A percentile compares a stretch with the other conserved stretches of the same genome.
phyloP scores from a whole-genome alignment of 2,329 filamentous ascomycete genomes.

The Epichloe gansuensis region DNA sequence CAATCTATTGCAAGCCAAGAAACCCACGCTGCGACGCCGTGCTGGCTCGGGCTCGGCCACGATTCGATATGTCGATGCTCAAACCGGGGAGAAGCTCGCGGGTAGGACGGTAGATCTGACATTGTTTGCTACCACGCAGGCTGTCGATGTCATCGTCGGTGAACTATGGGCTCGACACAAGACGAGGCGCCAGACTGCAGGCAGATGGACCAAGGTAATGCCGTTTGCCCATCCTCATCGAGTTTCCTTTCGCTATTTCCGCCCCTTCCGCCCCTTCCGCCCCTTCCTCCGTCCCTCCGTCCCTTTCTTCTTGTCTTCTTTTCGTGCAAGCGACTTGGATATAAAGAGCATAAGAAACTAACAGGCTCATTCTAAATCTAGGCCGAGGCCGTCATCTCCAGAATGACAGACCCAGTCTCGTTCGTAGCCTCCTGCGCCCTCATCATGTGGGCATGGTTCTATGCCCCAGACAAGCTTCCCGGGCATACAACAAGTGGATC shows the following conservation, averaged over 20 bases:
- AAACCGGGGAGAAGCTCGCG: slow-evolving; percentile 27
- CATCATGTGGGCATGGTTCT: slow-evolving; percentile 89
- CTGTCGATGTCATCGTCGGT: slow-evolving; percentile 58
- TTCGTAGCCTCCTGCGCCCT: slow-evolving; percentile 62
- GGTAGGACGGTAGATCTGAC: slow-evolving; percentile 74
- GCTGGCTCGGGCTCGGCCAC: slow-evolving; percentile 14
- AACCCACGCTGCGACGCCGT: slow-evolving; percentile 14
- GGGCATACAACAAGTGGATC: slow-evolving; percentile 73
- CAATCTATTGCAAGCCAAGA: slow-evolving; percentile 44
- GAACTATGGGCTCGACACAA: slow-evolving; percentile 48
- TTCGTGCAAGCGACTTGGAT: neutral
- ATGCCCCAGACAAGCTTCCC: slow-evolving; percentile 55
- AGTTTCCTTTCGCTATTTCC: neutral
- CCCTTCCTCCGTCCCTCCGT: neutral
- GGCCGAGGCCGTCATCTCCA: slow-evolving; percentile 23
- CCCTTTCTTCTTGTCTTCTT: neutral
- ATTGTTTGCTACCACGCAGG: slow-evolving; percentile 62
- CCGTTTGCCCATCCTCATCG: neutral
- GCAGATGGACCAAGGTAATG: slow-evolving; percentile 35
- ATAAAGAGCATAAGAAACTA: too few relatives aligned
- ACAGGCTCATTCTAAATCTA: slow-evolving; percentile 6
- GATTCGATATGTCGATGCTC: neutral
- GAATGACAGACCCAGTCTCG: slow-evolving; percentile 48
- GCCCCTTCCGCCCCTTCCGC: neutral
- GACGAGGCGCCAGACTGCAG: slow-evolving; percentile 29